phyloP scores from a whole-genome alignment of 495 filamentous ascomycete genomes.

The Hypoxylon rickii region DNA sequence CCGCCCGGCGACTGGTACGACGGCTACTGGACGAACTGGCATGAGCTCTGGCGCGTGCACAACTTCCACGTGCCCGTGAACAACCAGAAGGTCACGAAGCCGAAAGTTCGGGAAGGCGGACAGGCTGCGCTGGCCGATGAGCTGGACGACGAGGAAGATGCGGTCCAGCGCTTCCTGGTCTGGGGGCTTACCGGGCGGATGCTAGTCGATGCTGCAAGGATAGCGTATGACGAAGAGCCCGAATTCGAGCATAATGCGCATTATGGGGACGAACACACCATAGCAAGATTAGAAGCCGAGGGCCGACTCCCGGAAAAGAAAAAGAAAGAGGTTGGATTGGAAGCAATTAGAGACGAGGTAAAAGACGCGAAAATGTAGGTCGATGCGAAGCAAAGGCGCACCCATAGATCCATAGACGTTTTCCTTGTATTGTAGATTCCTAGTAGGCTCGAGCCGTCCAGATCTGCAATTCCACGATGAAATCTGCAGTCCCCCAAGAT shows the following conservation, averaged over 20 bases:
- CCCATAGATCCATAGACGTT: constrained; percentile 1
- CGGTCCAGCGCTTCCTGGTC: constrained; percentile 68
- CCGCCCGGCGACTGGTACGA: constrained; percentile 69
- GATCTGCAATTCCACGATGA: constrained; percentile 10
- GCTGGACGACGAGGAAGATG: constrained; percentile 40
- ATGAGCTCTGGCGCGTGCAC: constrained; percentile 76
- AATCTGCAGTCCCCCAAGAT: not conserved
- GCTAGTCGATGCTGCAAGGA: constrained; percentile 78
- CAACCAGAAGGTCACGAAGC: constrained; percentile 63
- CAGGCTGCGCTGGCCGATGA: constrained; percentile 39
- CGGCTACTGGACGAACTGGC: constrained; percentile 68
- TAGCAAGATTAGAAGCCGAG: constrained; percentile 61
- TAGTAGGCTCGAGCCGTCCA: constrained; percentile 29
- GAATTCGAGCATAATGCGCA: constrained; percentile 82
- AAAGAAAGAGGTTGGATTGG: constrained; percentile 50
- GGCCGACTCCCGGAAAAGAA: constrained; percentile 64
- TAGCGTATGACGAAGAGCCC: constrained; percentile 80
- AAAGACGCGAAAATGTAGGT: constrained; percentile 60
- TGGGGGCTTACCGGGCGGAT: constrained; percentile 94
- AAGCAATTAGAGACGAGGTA: constrained; percentile 62
- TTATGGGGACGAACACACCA: constrained; percentile 80
- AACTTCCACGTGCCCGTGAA: constrained; percentile 83
- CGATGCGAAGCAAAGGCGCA: constrained; percentile 2
- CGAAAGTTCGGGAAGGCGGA: constrained; percentile 43
- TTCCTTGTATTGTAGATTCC: constrained; percentile 27